Base-by-base conservation (phyloP, 2,329 filamentous ascomycete genomes). In the Meredithiella fracta region DNA sequence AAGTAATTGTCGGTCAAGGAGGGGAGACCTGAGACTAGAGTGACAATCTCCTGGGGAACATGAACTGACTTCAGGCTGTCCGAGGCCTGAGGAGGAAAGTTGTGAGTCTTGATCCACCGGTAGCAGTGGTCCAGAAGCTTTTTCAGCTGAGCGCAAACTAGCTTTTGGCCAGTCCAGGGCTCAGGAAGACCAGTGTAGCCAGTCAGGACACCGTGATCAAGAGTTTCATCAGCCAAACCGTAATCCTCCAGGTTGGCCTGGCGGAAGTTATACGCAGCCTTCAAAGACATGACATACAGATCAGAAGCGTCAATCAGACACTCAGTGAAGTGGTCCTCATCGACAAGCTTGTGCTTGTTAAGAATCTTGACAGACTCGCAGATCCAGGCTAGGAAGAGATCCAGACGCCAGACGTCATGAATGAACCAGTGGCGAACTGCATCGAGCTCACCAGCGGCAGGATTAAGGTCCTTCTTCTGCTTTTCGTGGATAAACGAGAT, bases 341-440 rank as follows among this genome's bases (percentile, higher is more conserved):
- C 75, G 49, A 78, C 72, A 1, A 77, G 65, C 34, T 75, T 73
- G 53, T 82, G 80, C 56, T 79, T 78, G 63, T 83, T 84, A 58
- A 84, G 73, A 56, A 84, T 78, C 65, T 86, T 86, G 66, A 91
- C 82, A 14, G 82, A 80, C 65, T 85, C 82, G 62, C 80, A 85
- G 7, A 85, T 81, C 83, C 86, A 92, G 0, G 85, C 84, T 51
- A 94, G 74, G 47, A 92, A 80, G 56, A 85, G 73, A 55, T 89
- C 80, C 61, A 94, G 75, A 26, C 78, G 77, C 67, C 79, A 78
- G 31, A 89, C 74, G 63, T 90, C 85, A 62, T 85, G 77, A 59
- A 89, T 75, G 64, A 96, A 94, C 80, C 86, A 96, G 62, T 88
- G 82, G n/a, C 89, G 79, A 15, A 95, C 80, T 6, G 77, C 73